phyloP scores from a whole-genome alignment of 2,329 filamentous ascomycete genomes.

The Hypoxylon sp. region DNA sequence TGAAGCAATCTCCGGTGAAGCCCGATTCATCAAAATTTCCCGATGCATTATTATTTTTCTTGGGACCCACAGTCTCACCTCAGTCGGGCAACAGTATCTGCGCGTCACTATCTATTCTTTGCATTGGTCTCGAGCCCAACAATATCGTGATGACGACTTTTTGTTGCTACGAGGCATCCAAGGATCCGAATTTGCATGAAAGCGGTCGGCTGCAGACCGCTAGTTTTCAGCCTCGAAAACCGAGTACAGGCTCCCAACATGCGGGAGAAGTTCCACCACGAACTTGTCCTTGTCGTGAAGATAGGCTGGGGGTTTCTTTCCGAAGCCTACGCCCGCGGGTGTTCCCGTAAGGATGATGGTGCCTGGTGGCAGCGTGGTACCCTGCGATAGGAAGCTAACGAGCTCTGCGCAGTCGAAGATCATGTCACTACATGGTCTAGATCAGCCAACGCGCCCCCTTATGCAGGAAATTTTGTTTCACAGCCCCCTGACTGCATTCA shows the following conservation, averaged over 20 bases:
- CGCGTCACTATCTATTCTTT: constrained; percentile 26
- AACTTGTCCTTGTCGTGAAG: constrained; percentile 60
- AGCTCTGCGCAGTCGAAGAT: constrained; percentile 52
- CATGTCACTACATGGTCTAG: constrained; percentile 52
- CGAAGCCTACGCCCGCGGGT: constrained; percentile 60
- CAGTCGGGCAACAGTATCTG: constrained; percentile 32
- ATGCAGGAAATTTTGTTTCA: constrained; percentile 38
- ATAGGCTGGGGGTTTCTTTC: constrained; percentile 57
- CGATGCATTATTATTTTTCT: constrained; percentile 15
- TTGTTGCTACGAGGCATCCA: constrained; percentile 19
- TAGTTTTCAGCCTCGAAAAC: constrained; percentile 57
- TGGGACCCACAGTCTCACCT: constrained; percentile 30
- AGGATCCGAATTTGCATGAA: constrained; percentile 13
- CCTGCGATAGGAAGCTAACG: constrained; percentile 61
- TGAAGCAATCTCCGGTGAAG: constrained; percentile 34
- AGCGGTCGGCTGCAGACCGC: constrained; percentile 26
- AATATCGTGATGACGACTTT: constrained; percentile 29
- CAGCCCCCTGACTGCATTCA: constrained; percentile 2
- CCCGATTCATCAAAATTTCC: constrained; percentile 23
- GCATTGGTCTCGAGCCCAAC: constrained; percentile 36
- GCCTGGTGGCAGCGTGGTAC: constrained; percentile 59
- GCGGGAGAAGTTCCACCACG: constrained; percentile 59
- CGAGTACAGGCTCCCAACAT: constrained; percentile 61
- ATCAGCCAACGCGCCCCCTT: constrained; percentile 11
- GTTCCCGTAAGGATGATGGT: constrained; percentile 63